Evolutionary conservation across 1,284 basidiomycete genomes (phyloP).

Genomic region (Ustilago lituana): DNA sequence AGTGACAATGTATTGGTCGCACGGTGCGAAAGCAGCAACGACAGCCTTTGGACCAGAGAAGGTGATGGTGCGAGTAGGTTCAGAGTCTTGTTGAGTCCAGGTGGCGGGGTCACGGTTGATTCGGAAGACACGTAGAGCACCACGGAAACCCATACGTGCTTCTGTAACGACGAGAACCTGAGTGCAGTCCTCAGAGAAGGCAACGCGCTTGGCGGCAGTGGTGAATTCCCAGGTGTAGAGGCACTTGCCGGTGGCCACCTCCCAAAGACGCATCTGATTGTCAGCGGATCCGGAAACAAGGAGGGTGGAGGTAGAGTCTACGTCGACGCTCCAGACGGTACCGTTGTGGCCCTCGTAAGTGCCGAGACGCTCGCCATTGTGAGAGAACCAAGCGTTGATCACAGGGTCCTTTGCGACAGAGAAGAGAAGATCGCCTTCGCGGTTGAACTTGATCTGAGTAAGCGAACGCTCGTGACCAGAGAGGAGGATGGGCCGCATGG

Average conservation of each 20-base stretch:
- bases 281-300: constrained; percentile 86
- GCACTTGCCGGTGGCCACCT: constrained; percentile 87
- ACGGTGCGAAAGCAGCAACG: constrained; percentile 88
- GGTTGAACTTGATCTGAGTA: constrained; percentile 81
- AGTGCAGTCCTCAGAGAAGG: constrained; percentile 79
- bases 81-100: constrained; percentile 58
- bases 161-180: constrained; percentile 86
- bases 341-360: constrained; percentile 98
- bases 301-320: constrained; percentile 86
- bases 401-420: constrained; percentile 93
- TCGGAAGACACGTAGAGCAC: constrained; percentile 80
- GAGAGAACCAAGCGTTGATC: constrained; percentile 98
- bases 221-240: constrained; percentile 87
- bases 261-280: constrained; percentile 92
- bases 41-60: constrained; percentile 78
- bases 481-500: constrained; percentile 53
- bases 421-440: constrained; percentile 94
- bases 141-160: constrained; percentile 85
- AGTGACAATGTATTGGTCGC: constrained; percentile 83
- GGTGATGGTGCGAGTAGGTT: constrained; percentile 65
- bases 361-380: constrained; percentile 95
- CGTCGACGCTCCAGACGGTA: constrained; percentile 93
- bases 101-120: constrained; percentile 70
- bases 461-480: constrained; percentile 95
- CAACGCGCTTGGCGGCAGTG: constrained; percentile 94